phyloP scores from a whole-genome alignment of 2,329 filamentous ascomycete genomes.

The Aschersonia sp. region DNA sequence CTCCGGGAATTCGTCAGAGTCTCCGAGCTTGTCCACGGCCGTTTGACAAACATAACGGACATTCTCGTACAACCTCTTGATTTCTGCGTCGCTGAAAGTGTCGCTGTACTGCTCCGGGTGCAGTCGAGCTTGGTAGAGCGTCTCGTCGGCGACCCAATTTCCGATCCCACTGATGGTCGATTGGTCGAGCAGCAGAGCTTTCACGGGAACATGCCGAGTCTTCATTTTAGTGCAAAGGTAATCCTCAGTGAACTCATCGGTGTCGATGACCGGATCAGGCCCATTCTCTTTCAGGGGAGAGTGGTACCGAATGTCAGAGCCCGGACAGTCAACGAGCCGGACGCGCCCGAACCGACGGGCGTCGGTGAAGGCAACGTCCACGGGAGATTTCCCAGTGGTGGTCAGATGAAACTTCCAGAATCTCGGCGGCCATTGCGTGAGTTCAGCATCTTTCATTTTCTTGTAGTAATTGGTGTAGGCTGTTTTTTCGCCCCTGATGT shows the following conservation, averaged over 20 bases:
- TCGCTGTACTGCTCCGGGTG: conserved; percentile 92
- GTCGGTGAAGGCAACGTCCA: conserved; percentile 71
- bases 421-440: conserved; percentile 68
- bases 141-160: conserved; percentile 95
- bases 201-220: conserved; percentile 72
- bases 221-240: conserved; percentile 61
- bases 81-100: conserved; percentile 58
- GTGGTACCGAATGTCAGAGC: conserved; percentile 57
- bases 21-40: conserved; percentile 64
- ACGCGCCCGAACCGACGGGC: conserved; percentile 65
- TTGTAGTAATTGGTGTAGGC: conserved; percentile 76
- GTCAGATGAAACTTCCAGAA: conserved; percentile 78
- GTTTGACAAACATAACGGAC: conserved; percentile 69
- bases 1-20: conserved; percentile 71
- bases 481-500: conserved; percentile 66
- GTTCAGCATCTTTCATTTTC: conserved; percentile 44
- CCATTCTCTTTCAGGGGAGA: conserved; percentile 83
- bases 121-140: conserved; percentile 75
- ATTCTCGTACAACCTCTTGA: conserved; percentile 55
- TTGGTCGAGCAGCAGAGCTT: conserved; percentile 80
- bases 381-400: conserved; percentile 36
- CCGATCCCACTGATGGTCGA: conserved; percentile 81
- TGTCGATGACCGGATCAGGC: conserved; percentile 80
- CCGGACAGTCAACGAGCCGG: conserved; percentile 68
- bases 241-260: conserved; percentile 57